These are phyloP conservation scores for Bruguiera gymnorhiza DNA, from an alignment of 345 rosid species.

Conservation along the genomic window DNA sequence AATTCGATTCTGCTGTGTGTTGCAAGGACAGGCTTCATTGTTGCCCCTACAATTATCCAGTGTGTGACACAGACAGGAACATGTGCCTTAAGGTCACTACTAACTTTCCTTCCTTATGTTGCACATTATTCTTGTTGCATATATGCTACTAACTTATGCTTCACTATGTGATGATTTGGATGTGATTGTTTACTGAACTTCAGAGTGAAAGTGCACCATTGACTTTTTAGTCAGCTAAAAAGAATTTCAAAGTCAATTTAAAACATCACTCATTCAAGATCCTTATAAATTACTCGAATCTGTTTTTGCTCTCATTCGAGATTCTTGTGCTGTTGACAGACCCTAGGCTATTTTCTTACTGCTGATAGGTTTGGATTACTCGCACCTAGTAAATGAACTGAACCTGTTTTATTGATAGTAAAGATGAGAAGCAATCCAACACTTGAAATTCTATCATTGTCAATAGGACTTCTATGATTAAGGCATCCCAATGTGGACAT, in stretches of 20 bases:
- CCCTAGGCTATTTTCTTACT: not conserved
- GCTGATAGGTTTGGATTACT: not conserved
- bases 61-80: constrained; percentile 61
- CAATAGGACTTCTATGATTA: no score
- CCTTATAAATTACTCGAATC: not conserved
- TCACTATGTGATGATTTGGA: not conserved
- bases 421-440: no score
- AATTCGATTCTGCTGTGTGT: constrained; percentile 65
- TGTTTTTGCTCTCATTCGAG: not conserved
- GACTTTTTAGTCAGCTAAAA: not conserved
- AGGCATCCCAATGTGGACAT: no score
- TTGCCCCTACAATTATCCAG: constrained; percentile 74
- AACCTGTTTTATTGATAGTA: no score
- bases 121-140: not conserved
- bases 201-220: no score
- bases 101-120: constrained; percentile 5
- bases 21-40: constrained; percentile 68
- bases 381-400: no score
- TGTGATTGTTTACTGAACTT: not conserved
- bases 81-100: constrained; percentile 65
- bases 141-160: not conserved
- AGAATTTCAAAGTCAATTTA: not conserved
- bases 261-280: not conserved
- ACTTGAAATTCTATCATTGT: no score
- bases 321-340: not conserved